A percentile compares a stretch with the other conserved stretches of the same genome.
Evolutionary conservation across 2,329 filamentous ascomycete species (phyloP).

Genomic region (Trichoderma lentiforme): DNA sequence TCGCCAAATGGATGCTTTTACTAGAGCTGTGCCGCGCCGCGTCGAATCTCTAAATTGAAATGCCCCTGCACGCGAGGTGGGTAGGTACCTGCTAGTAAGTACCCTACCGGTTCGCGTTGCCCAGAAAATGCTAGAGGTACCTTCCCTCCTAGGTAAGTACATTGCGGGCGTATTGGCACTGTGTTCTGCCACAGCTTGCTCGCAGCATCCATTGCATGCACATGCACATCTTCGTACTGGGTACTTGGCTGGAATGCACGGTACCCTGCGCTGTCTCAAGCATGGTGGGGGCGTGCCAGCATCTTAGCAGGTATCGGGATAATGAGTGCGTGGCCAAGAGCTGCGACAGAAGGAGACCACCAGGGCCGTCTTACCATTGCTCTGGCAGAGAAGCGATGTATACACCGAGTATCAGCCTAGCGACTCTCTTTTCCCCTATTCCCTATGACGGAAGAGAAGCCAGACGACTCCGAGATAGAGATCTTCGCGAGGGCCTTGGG

Average conservation of each 20-base stretch:
- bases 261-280: not conserved
- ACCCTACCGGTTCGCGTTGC: not conserved
- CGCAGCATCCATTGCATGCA: not conserved
- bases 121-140: not conserved
- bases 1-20: not conserved
- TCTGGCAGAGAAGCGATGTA: conserved; percentile 3
- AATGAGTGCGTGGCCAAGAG: conserved; percentile 13
- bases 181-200: not conserved
- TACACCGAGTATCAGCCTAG: conserved; percentile 1
- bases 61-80: not conserved
- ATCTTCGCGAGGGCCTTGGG: conserved; percentile 8
- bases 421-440: conserved; percentile 16
- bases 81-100: not conserved
- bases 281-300: conserved; percentile 4
- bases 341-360: conserved; percentile 11
- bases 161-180: not conserved
- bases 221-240: not conserved
- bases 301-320: not conserved
- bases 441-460: conserved; percentile 15
- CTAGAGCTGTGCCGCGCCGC: not conserved
- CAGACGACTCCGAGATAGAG: conserved; percentile 7
- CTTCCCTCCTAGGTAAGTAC: not conserved
- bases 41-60: not conserved
- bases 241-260: not conserved
- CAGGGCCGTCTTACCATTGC: conserved; percentile 4